phyloP scores from a whole-genome alignment of 2,329 filamentous ascomycete species.

The Diaporthe ilicicola region DNA sequence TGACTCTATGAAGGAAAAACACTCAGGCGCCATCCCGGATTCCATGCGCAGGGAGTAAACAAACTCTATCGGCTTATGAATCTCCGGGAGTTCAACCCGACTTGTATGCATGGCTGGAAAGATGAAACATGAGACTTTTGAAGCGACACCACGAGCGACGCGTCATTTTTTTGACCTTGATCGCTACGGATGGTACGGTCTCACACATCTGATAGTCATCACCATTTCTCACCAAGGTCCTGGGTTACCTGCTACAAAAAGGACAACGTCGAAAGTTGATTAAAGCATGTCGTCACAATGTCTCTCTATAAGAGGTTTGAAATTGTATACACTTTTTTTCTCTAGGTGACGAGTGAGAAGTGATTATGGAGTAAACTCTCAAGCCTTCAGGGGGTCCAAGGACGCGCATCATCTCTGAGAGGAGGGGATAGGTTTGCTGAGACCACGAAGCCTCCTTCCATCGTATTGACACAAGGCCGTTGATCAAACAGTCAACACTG shows the following conservation, averaged over 20 bases:
- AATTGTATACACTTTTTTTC: background rate
- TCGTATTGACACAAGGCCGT: background rate
- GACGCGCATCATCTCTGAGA: background rate
- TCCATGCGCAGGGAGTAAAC: background rate
- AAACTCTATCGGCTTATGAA: background rate
- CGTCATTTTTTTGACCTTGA: background rate
- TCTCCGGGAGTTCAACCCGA: background rate
- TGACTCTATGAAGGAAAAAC: background rate
- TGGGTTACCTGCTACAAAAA: background rate
- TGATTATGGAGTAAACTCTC: background rate
- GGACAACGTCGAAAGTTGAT: background rate
- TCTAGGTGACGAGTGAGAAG: background rate
- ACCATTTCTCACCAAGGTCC: too few relatives aligned
- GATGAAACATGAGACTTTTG: conserved; percentile 2
- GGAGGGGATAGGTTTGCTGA: background rate
- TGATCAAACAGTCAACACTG: conserved; percentile 16
- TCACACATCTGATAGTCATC: background rate
- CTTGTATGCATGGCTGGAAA: background rate
- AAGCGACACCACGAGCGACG: background rate
- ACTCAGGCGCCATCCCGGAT: background rate
- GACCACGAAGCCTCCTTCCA: background rate
- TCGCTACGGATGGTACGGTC: background rate
- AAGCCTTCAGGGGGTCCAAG: background rate
- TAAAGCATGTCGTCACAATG: too few relatives aligned
- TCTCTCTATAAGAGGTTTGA: background rate